Percentiles rank a stretch among this genome's conserved stretches.
phyloP scores from a whole-genome alignment of 2,329 filamentous ascomycete genomes.

The Fusarium buxicola region DNA sequence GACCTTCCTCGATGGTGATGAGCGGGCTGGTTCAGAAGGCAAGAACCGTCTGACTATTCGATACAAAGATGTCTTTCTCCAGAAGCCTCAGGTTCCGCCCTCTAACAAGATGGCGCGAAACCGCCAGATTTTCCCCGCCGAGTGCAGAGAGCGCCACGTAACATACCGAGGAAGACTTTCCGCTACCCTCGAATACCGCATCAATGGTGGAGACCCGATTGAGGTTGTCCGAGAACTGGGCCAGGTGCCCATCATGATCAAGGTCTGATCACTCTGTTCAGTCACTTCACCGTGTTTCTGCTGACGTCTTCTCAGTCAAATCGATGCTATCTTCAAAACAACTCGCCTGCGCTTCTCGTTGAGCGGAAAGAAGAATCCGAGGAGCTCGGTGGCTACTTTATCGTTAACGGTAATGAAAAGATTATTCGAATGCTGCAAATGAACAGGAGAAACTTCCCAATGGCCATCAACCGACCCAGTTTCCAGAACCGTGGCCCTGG shows the following conservation, averaged over 20 bases:
- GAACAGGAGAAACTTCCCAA: constrained; percentile 91
- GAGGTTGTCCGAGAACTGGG: constrained; percentile 89
- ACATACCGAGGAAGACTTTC: constrained; percentile 90
- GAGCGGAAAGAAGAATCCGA: constrained; percentile 93
- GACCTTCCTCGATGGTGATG: constrained; percentile 85
- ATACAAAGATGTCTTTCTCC: constrained; percentile 83
- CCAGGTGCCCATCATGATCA: constrained; percentile 91
- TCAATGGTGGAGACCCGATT: constrained; percentile 88
- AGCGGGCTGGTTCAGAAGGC: constrained; percentile 65
- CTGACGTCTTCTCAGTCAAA: constrained; percentile 71
- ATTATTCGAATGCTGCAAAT: constrained; percentile 92
- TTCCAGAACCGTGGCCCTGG: constrained; percentile 88
- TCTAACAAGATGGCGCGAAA: constrained; percentile 87
- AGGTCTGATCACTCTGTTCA: constrained; percentile 63
- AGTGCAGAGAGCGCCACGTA: constrained; percentile 93
- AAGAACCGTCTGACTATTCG: constrained; percentile 83
- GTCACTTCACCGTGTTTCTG: neutral
- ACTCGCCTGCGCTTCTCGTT: constrained; percentile 85
- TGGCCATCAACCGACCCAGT: constrained; percentile 91
- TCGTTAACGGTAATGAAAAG: constrained; percentile 98
- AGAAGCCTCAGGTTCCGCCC: constrained; percentile 82
- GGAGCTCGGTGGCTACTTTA: constrained; percentile 95
- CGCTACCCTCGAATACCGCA: constrained; percentile 83
- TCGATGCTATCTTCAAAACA: constrained; percentile 88
- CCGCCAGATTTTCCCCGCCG: constrained; percentile 88